A percentile compares a stretch with the other conserved stretches of the same genome.
phyloP scores from a whole-genome alignment of 768 basidiomycete genomes.

The Leccinum ochraceum region DNA sequence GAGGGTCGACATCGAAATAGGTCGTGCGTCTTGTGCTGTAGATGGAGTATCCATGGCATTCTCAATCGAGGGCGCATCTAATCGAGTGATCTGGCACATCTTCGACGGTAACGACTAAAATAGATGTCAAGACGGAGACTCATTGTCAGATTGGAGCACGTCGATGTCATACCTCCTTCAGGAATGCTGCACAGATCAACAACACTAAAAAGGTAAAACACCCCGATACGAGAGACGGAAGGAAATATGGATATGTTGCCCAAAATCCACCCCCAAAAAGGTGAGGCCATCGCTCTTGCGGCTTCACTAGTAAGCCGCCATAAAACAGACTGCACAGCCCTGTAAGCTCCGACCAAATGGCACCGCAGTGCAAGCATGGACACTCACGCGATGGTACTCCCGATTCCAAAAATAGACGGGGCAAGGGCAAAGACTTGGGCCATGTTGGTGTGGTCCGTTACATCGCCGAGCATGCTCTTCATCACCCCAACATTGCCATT shows the following conservation, averaged over 20 bases:
- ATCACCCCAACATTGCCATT: slow-evolving; percentile 55
- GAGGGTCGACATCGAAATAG: slow-evolving; percentile 36
- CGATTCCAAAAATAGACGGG: slow-evolving; percentile 30
- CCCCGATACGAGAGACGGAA: slow-evolving; percentile 33
- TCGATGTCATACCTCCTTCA: slow-evolving; percentile 33
- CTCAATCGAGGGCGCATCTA: neutral
- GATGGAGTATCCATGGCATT: neutral
- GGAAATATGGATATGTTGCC: slow-evolving; percentile 38
- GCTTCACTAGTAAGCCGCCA: slow-evolving; percentile 55
- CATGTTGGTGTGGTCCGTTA: slow-evolving; percentile 44
- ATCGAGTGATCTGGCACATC: neutral
- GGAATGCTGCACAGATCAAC: slow-evolving; percentile 20
- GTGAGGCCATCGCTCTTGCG: slow-evolving; percentile 53
- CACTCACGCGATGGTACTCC: slow-evolving; percentile 34
- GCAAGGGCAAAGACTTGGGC: slow-evolving; percentile 38
- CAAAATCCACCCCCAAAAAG: slow-evolving; percentile 45
- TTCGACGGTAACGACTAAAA: slow-evolving; percentile 30
- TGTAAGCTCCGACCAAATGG: neutral
- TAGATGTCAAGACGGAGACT: neutral
- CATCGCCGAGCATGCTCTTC: slow-evolving; percentile 69
- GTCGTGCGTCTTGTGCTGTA: slow-evolving; percentile 2
- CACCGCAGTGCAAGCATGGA: no score
- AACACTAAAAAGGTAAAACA: slow-evolving; percentile 14
- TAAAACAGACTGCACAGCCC: slow-evolving; percentile 48
- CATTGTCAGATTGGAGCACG: neutral